A percentile compares a stretch with the other conserved stretches of the same genome.
These are phyloP conservation scores for Quercus parvula DNA, from an alignment of 306 rosid species.

Conservation along the genomic window DNA sequence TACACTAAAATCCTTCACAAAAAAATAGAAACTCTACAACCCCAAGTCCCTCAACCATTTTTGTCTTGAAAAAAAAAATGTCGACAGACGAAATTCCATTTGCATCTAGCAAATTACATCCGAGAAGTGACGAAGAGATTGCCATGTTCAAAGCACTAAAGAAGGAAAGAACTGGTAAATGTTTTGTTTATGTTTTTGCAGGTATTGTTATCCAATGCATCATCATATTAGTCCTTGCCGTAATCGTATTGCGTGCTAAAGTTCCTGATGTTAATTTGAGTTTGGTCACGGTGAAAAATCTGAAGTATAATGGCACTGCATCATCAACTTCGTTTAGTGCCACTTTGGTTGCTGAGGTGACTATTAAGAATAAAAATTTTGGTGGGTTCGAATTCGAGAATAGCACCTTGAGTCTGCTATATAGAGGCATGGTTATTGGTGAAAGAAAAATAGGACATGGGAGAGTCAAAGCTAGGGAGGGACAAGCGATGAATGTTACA, in stretches of 20 bases:
- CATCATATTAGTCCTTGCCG: slow-evolving; percentile 36
- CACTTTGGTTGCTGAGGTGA: slow-evolving; percentile 27
- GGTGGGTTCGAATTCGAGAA: slow-evolving; percentile 41
- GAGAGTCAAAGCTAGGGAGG: slow-evolving; percentile 25
- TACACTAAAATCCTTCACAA: not conserved
- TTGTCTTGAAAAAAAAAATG: slow-evolving; percentile 13
- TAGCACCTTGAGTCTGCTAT: slow-evolving; percentile 22
- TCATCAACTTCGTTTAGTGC: slow-evolving; percentile 34
- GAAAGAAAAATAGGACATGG: slow-evolving; percentile 11
- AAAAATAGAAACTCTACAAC: not conserved
- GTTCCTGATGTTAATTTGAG: slow-evolving; percentile 31
- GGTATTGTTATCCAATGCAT: slow-evolving; percentile 34
- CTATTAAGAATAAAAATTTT: slow-evolving; percentile 48
- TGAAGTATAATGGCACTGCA: slow-evolving; percentile 10
- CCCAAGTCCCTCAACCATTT: not conserved
- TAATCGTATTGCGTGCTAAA: slow-evolving; percentile 35
- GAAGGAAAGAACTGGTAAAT: slow-evolving; percentile 46
- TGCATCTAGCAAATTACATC: slow-evolving; percentile 14
- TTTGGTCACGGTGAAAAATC: slow-evolving; percentile 25
- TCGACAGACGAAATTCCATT: slow-evolving; percentile 27
- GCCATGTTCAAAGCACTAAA: slow-evolving; percentile 25
- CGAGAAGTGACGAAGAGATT: slow-evolving; percentile 31
- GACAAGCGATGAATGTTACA: slow-evolving; percentile 8
- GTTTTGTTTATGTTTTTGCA: slow-evolving; percentile 51
- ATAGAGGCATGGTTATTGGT: slow-evolving; percentile 28